Conservation (phyloP, 495 filamentous ascomycete genomes). For the Mycothermus thermophilus region DNA sequence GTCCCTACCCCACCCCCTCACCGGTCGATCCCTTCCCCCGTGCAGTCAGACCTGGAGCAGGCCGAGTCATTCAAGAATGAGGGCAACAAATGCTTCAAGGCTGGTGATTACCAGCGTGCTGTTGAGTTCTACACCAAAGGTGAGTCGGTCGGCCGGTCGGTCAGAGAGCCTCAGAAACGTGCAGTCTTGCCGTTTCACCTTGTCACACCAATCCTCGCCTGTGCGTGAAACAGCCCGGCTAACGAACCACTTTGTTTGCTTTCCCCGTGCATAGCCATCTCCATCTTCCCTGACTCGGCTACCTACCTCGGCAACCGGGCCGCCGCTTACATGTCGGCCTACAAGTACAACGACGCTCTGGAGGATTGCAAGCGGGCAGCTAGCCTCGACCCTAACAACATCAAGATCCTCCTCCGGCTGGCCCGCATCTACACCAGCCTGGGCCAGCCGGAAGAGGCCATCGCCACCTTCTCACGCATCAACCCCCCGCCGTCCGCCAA, state of each 20-base stretch:
- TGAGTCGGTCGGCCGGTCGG: conserved; percentile 25
- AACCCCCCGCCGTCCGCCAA: conserved; percentile 63
- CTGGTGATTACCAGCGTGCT: conserved; percentile 68
- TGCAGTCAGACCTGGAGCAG: conserved; percentile 44
- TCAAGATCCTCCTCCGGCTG: conserved; percentile 76
- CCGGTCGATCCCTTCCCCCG: conserved; percentile 45
- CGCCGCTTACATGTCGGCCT: conserved; percentile 78
- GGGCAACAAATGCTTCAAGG: conserved; percentile 94
- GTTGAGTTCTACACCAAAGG: conserved; percentile 92
- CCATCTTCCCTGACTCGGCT: conserved; percentile 59
- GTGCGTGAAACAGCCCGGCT: too few species aligned
- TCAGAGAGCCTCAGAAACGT: not conserved
- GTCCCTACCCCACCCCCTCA: conserved; percentile 76
- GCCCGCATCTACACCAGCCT: conserved; percentile 78
- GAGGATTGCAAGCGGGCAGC: conserved; percentile 72
- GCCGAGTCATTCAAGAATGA: conserved; percentile 82
- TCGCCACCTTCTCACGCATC: conserved; percentile 63
- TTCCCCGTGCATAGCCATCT: conserved; percentile 57
- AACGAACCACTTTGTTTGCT: too few species aligned
- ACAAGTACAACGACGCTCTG: conserved; percentile 61
- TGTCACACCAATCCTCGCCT: too few species aligned
- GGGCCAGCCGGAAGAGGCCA: conserved; percentile 71
- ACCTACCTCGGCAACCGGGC: conserved; percentile 94
- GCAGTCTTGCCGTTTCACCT: too few species aligned
- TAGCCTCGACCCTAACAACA: conserved; percentile 65